Conservation (phyloP, 2,329 filamentous ascomycete genomes). For the Emergomyces pasteurianus region DNA sequence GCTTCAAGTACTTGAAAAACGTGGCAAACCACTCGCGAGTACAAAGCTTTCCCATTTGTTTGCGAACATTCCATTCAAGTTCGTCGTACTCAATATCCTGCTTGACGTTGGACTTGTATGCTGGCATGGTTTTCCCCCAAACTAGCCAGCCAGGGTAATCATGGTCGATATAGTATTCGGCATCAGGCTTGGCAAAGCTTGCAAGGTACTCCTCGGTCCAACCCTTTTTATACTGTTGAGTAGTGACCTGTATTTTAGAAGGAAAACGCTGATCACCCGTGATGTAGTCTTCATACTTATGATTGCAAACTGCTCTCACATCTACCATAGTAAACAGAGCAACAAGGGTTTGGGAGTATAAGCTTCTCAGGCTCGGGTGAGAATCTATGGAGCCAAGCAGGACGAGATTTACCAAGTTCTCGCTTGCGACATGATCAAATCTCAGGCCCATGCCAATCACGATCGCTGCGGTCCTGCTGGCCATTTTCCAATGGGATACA, state of each 20-base stretch:
- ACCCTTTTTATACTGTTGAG: slow-evolving; percentile 59
- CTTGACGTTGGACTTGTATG: slow-evolving; percentile 58
- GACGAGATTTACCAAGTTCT: slow-evolving; percentile 72
- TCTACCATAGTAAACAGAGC: slow-evolving; percentile 76
- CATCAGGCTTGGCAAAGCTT: slow-evolving; percentile 62
- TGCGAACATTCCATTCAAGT: slow-evolving; percentile 59
- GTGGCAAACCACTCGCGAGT: slow-evolving; percentile 75
- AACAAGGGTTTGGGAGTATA: slow-evolving; percentile 71
- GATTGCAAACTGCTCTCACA: slow-evolving; percentile 70
- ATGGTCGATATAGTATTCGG: slow-evolving; percentile 80
- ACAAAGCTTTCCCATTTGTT: slow-evolving; percentile 67
- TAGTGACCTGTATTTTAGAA: slow-evolving; percentile 63
- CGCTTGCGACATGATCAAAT: slow-evolving; percentile 77
- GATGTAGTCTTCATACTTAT: slow-evolving; percentile 79
- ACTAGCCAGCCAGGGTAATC: slow-evolving; percentile 95
- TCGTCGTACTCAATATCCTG: slow-evolving; percentile 65
- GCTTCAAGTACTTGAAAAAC: slow-evolving; percentile 88
- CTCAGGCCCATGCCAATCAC: slow-evolving; percentile 81
- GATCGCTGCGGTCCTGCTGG: slow-evolving; percentile 77
- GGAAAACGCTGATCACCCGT: slow-evolving; percentile 65
- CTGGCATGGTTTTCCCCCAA: slow-evolving; percentile 80
- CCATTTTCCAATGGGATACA: slow-evolving; percentile 91
- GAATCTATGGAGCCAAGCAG: slow-evolving; percentile 75
- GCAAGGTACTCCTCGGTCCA: slow-evolving; percentile 72
- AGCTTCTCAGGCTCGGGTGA: slow-evolving; percentile 70